Base-by-base conservation (phyloP, 1,139 yeast species). In the Scheffersomyces quercinus region DNA sequence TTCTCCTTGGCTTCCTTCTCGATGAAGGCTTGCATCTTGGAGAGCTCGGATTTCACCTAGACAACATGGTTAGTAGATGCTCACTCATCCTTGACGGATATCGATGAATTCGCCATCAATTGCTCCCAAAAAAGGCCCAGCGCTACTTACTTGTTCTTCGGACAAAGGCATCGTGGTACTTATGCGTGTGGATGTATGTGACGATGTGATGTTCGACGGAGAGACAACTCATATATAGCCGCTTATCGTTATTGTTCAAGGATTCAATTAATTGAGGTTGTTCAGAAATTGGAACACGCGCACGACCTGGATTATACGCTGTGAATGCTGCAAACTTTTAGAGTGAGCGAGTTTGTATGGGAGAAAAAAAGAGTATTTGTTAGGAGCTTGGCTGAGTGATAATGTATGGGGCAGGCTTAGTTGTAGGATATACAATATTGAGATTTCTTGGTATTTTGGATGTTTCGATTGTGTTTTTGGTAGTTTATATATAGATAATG, bases 1-100 rank as follows among this genome's bases (percentile, higher is more conserved):
- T 95, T 95, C 70, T 95, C 99, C 60, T 91, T 95, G 32, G 99
- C 99, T 75, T 95, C 99, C 81, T 91, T 91, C 74, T 86, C 88
- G 78, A 95, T 95, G 83, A 93, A 95, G 66, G 95, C 93, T 67
- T 93, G 96, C 97, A 95, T 93, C 77, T 93, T 93, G 69, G 85
- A 84, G 70, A 93, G 89, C 76, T 93, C 99, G 56, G 90, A 88
- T 63, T 86, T 90, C 58, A 90, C 98, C 93, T 90, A 64, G 26
- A 20, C 26, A 20, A 20, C 36, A 50, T 53, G 50, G 53, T 59
- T 52, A 55, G 51, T 41, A 20, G 26, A 20, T 20, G 26, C 26
- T 20, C 26, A 20, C 26, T 20, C 26, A 20, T 20, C 26, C 8
- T 20, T 20, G 26, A 6, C 26, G 8, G 26, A 20, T 20, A 20